Evolutionary conservation across 169 alveolate species (phyloP), one percentile per base, ranked within the genome.

Genomic region (Eimeria sp.): DNA sequence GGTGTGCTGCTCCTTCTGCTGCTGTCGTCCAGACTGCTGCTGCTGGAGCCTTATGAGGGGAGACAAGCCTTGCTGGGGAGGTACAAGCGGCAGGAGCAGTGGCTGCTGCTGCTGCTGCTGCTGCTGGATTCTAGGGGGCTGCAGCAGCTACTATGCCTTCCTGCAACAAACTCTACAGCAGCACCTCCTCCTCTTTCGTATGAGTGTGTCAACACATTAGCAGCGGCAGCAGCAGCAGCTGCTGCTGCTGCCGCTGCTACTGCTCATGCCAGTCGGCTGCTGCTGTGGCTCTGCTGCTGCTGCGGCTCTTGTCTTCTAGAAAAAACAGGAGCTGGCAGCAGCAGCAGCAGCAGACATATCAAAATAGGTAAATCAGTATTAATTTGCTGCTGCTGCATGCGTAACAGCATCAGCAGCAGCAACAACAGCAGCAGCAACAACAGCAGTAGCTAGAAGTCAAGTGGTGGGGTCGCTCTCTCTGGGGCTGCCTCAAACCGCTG

Each of bases 401-500:
- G 45, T 65, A 4, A 20, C n/a, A 65, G 40, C 75, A 65, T 34
- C 75, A 65, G 45, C 75, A 65, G 75, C 75, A 65, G 75, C 75
- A 65, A 40, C 75, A 65, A 65, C 75, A 65, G 40, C 75, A 65
- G 75, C 75, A 65, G 75, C 75, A 65, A 20, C 75, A 25, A 3
- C 75, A 25, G 40, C 75, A 25, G 75, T 40, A 25, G 75, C 75
- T 25, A 40, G 43, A 25, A 65, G 20, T 65, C 75, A 65, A 65
- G 14, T 9, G 75, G 75, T 65, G 75, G 75, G 75, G 75, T 65
- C 75, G 75, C 75, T 65, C 75, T 65, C 75, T 7, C n/a, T 65
- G 75, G 75, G 75, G 75, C 75, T 65, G 75, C 43, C 75, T 65
- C 75, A 34, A 40, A 65, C 75, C 43, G 75, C 75, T 65, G 75